phyloP scores from a whole-genome alignment of 2,329 filamentous ascomycete species.

The Didymella sp. region DNA sequence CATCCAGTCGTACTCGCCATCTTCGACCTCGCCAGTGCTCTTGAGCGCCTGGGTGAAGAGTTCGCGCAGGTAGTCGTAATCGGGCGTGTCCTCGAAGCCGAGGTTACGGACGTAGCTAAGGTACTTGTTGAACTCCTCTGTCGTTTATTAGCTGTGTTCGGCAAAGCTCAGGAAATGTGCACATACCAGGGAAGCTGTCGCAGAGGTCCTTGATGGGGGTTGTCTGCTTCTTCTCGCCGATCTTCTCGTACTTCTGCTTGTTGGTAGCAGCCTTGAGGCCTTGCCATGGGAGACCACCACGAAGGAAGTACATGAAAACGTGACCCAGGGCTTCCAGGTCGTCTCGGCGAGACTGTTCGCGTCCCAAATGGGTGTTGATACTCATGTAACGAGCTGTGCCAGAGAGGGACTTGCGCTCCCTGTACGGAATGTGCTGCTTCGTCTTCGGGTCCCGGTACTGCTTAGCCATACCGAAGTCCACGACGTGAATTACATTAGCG shows the following conservation, averaged over 20 bases:
- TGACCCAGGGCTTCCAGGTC: slow-evolving; percentile 85
- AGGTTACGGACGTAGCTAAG: slow-evolving; percentile 96
- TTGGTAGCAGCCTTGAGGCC: slow-evolving; percentile 73
- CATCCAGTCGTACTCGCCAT: slow-evolving; percentile 99
- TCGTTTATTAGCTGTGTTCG: slow-evolving; percentile 36
- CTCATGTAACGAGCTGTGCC: slow-evolving; percentile 99
- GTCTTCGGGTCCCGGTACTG: slow-evolving; percentile 99
- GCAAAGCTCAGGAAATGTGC: neutral
- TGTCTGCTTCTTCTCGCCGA: slow-evolving; percentile 99
- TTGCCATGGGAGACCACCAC: slow-evolving; percentile 72
- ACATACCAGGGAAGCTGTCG: slow-evolving; percentile 82
- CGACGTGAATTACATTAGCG: slow-evolving; percentile 97
- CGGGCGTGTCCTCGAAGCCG: slow-evolving; percentile 96
- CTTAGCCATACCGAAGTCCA: slow-evolving; percentile 99
- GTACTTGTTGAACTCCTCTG: slow-evolving; percentile 97
- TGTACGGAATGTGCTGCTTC: slow-evolving; percentile 97
- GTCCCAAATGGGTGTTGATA: slow-evolving; percentile 97
- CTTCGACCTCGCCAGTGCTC: slow-evolving; percentile 91
- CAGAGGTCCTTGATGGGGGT: slow-evolving; percentile 96
- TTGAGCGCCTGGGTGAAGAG: slow-evolving; percentile 96
- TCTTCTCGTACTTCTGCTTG: slow-evolving; percentile 99
- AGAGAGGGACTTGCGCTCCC: slow-evolving; percentile 94
- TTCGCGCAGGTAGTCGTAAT: slow-evolving; percentile 97
- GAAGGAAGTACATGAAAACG: slow-evolving; percentile 74
- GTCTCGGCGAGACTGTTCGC: slow-evolving; percentile 94